Evolutionary conservation across 2,329 filamentous ascomycete species (phyloP), one percentile per base, ranked within the genome.

Genomic region (Scytalidium sp.): DNA sequence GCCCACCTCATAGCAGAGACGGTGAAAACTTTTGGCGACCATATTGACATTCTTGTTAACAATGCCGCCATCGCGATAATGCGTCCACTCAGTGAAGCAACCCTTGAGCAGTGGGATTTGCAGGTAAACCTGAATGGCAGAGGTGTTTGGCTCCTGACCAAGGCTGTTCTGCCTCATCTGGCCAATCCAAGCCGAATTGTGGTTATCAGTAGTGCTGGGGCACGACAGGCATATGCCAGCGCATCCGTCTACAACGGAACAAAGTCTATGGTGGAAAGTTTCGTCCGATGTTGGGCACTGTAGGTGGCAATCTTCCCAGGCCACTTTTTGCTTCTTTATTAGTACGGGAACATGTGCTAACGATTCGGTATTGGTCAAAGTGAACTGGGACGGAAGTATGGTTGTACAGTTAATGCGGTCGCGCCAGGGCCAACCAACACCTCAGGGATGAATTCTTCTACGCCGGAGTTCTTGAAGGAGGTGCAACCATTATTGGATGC

Each of bases 251-350:
- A 85, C 61, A 71, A 71, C 43, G 74, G 77, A 0, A 76, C 75
- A 4, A 85, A 85, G 59, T 79, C 78, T 0, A 81, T 80, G 3
- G 61, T 85, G 11, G 81, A 86, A 61, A 79, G 74, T 0, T 62
- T 85, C 49, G 85, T 82, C 8, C 69, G 81, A 6, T 75, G 70
- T 41, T 80, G 80, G 74, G 82, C 83, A 0, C 8, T 29, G 25
- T 29, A 29, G 25, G 25, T 13, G 8, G 25, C 25, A 13, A 13
- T 13, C 25, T 13, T 13, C 13, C 13, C 25, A 8, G 13, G 13
- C n/a, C n/a, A 29, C 25, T 29, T 29, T 13, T 8, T 7, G 13
- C 25, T 29, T 8, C 13, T 29, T 29, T 8, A 29, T 29, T 29
- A 29, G 8, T n/a, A n/a, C n/a, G n/a, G n/a, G n/a, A n/a, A n/a